Percentiles rank a stretch among this genome's conserved stretches.
Conservation (phyloP, 2,329 filamentous ascomycete genomes). For the Monosporascus cannonballus region DNA sequence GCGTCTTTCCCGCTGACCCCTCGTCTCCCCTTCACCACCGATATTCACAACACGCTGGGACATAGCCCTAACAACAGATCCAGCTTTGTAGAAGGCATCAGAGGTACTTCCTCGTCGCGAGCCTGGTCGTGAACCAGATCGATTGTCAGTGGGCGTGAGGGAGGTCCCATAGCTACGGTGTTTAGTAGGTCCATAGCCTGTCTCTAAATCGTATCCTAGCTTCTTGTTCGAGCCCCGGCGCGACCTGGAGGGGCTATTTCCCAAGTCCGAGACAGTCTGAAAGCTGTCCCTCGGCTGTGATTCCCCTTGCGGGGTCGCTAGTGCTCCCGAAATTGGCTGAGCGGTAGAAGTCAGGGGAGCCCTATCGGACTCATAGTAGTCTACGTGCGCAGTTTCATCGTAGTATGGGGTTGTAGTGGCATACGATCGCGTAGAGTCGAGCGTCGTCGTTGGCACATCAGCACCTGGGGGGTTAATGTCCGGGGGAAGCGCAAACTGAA, state of each 20-base stretch:
- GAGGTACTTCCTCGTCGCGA: constrained; percentile 59
- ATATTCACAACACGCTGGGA: constrained; percentile 97
- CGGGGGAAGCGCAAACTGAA: constrained; percentile 51
- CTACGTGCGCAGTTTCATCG: constrained; percentile 31
- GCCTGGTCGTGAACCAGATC: constrained; percentile 48
- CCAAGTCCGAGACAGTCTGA: constrained; percentile 47
- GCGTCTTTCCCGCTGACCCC: constrained; percentile 64
- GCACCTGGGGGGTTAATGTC: constrained; percentile 34
- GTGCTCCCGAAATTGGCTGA: constrained; percentile 47
- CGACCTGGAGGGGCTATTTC: constrained; percentile 44
- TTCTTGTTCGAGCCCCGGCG: constrained; percentile 42
- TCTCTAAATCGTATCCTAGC: constrained; percentile 53
- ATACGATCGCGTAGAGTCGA: constrained; percentile 23
- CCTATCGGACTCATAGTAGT: constrained; percentile 50
- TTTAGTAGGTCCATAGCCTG: constrained; percentile 43
- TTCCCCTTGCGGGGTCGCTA: constrained; percentile 35
- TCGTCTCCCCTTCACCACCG: constrained; percentile 81
- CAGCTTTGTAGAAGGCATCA: constrained; percentile 60
- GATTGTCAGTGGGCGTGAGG: constrained; percentile 44
- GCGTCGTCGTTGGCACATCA: constrained; percentile 20
- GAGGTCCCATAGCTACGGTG: constrained; percentile 52
- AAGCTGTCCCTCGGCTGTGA: constrained; percentile 47
- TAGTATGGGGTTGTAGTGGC: constrained; percentile 34
- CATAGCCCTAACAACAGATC: constrained; percentile 77
- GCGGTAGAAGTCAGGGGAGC: constrained; percentile 51